phyloP scores from a whole-genome alignment of 2,329 filamentous ascomycete species.

The Trichoderma afroharzianum region DNA sequence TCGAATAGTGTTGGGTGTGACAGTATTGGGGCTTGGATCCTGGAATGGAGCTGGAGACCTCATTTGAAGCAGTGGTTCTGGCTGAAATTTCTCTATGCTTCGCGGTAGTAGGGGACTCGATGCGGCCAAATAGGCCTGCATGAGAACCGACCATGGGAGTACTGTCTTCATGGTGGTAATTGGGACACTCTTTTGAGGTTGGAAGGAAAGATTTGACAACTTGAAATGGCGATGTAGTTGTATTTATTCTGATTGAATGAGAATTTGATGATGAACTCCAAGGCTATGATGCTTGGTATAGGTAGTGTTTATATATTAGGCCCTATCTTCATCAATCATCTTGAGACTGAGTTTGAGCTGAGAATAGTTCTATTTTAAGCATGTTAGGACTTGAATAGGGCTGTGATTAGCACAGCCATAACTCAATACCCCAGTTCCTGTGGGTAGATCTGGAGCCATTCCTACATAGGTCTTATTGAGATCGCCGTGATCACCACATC shows the following conservation, averaged over 20 bases:
- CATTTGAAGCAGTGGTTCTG: neutral
- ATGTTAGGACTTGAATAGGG: neutral
- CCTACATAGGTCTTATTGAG: neutral
- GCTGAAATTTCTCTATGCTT: neutral
- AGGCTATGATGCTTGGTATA: neutral
- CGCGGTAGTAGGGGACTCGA: neutral
- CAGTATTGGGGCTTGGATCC: neutral
- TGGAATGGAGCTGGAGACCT: neutral
- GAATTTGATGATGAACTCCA: neutral
- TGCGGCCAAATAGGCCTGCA: neutral
- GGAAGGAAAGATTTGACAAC: accelerated
- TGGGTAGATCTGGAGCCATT: neutral
- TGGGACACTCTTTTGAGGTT: neutral
- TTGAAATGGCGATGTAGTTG: neutral
- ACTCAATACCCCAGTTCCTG: neutral
- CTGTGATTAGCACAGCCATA: neutral
- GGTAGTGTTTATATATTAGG: neutral
- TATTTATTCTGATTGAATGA: neutral
- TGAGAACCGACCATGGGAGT: neutral
- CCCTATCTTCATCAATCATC: neutral
- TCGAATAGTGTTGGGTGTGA: neutral
- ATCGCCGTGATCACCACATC: neutral
- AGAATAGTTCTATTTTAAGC: neutral
- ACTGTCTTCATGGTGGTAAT: neutral
- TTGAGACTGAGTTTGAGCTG: neutral